These are phyloP conservation scores for Talaromyces atroroseus DNA, from an alignment of 2,329 filamentous ascomycete species.

Conservation along the genomic window DNA sequence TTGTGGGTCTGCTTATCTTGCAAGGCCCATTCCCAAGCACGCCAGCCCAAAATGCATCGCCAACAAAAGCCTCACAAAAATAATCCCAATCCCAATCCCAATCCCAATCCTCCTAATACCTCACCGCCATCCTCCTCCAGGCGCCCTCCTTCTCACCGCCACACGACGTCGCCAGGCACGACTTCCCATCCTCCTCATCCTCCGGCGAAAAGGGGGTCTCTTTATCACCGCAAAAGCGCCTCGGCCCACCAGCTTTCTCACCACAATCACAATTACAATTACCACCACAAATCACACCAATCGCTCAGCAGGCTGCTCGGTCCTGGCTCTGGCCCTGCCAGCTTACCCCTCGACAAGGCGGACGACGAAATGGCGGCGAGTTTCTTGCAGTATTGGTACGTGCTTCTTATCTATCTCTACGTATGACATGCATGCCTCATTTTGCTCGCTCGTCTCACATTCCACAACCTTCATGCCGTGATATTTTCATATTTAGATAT, in stretches of 20 bases:
- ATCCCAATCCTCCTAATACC: constrained; percentile 10
- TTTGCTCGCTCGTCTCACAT: constrained; percentile 12
- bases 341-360: constrained; percentile 18
- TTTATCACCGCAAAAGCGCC: constrained; percentile 29
- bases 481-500: too few relatives aligned
- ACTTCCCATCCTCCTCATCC: constrained; percentile 27
- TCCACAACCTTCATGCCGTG: constrained; percentile 7
- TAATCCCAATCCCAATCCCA: neutral
- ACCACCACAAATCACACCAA: constrained; percentile 17
- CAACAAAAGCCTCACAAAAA: constrained; percentile 14
- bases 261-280: neutral
- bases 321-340: constrained; percentile 21
- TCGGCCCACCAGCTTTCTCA: constrained; percentile 9
- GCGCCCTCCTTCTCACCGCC: constrained; percentile 26
- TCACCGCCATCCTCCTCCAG: constrained; percentile 38
- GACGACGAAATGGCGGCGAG: constrained; percentile 39
- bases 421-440: constrained; percentile 6
- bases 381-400: constrained; percentile 44
- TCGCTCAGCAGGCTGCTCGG: constrained; percentile 30
- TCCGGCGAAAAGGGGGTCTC: constrained; percentile 25
- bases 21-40: neutral
- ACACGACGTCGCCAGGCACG: constrained; percentile 25
- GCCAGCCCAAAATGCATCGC: constrained; percentile 10
- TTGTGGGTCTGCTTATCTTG: constrained; percentile 2
- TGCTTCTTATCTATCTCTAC: constrained; percentile 12